Conservation (phyloP, 208 protist species). For the Eutreptiella sp. region DNA sequence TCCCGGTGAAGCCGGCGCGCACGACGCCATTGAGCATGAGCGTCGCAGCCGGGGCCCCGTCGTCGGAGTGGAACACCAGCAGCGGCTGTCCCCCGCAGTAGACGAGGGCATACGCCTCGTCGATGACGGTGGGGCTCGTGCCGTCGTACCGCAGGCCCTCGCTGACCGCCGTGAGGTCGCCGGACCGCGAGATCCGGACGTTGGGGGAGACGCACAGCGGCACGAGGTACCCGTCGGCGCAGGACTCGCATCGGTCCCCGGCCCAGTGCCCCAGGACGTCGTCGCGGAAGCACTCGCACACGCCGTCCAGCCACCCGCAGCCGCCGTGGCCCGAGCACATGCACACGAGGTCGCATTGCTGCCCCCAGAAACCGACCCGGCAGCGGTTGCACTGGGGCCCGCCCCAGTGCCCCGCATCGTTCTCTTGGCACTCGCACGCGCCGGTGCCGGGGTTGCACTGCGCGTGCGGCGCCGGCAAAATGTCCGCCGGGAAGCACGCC, state of each 20-base stretch:
- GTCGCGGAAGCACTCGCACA: constrained; percentile 26
- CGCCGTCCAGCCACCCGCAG: neutral
- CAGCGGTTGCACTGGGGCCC: constrained; percentile 2
- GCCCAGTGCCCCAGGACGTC: neutral
- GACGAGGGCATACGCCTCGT: too few species aligned
- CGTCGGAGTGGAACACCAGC: too few species aligned
- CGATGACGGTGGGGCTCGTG: too few species aligned
- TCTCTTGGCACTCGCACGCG: constrained; percentile 14
- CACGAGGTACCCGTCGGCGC: constrained; percentile 25
- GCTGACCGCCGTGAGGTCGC: too few species aligned
- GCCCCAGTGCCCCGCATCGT: constrained; percentile 9
- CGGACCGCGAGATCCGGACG: too few species aligned
- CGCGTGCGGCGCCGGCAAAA: neutral
- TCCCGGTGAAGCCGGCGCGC: too few species aligned
- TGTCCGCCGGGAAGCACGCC: neutral
- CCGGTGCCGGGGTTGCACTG: constrained; percentile 23
- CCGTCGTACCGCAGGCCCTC: too few species aligned
- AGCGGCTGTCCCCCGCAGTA: too few species aligned
- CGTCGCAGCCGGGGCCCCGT: too few species aligned
- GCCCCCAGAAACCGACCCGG: constrained; percentile 2
- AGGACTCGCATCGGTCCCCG: neutral
- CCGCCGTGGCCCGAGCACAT: neutral
- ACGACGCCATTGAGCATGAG: too few species aligned
- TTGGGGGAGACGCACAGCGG: too few species aligned
- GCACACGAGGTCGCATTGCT: neutral